These are phyloP conservation scores for Hysterangium stoloniferum DNA, from an alignment of 768 basidiomycete genomes.

Conservation along the genomic window DNA sequence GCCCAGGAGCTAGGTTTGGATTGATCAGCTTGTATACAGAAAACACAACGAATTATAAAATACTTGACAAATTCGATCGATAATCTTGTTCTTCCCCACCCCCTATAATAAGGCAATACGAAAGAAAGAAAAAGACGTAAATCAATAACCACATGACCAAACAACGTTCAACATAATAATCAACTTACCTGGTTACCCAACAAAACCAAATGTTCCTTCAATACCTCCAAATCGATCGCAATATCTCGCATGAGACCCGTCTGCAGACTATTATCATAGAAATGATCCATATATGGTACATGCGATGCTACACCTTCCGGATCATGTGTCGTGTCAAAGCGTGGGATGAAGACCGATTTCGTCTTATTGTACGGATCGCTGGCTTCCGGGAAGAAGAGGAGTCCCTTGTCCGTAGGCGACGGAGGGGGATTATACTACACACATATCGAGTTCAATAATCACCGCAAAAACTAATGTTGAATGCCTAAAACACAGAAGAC, in stretches of 20 bases:
- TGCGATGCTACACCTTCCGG: conserved; percentile 47
- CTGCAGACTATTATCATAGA: conserved; percentile 64
- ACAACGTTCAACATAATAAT: neutral
- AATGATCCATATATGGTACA: conserved; percentile 62
- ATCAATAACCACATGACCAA: conserved; percentile 5
- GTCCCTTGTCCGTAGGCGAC: conserved; percentile 26
- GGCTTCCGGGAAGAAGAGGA: conserved; percentile 40
- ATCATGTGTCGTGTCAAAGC: conserved; percentile 44
- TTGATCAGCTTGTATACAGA: conserved; percentile 7
- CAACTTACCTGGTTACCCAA: conserved; percentile 54
- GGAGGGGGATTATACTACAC: conserved; percentile 44
- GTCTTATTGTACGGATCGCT: conserved; percentile 28
- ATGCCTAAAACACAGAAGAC: neutral
- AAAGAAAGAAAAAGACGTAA: neutral
- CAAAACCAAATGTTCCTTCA: conserved; percentile 57
- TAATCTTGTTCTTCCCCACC: conserved; percentile 65
- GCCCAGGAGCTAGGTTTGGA: conserved; percentile 38
- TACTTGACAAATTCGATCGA: conserved; percentile 60
- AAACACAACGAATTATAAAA: neutral
- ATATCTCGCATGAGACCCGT: conserved; percentile 60
- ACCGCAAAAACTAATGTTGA: neutral
- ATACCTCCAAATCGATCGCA: conserved; percentile 51
- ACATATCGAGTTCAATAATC: no score
- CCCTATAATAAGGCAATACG: conserved; percentile 30
- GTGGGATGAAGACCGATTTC: conserved; percentile 33